Percentiles rank a stretch among this genome's conserved stretches.
Conservation (phyloP, 257 asterid genomes). For the Capsicum baccatum region DNA sequence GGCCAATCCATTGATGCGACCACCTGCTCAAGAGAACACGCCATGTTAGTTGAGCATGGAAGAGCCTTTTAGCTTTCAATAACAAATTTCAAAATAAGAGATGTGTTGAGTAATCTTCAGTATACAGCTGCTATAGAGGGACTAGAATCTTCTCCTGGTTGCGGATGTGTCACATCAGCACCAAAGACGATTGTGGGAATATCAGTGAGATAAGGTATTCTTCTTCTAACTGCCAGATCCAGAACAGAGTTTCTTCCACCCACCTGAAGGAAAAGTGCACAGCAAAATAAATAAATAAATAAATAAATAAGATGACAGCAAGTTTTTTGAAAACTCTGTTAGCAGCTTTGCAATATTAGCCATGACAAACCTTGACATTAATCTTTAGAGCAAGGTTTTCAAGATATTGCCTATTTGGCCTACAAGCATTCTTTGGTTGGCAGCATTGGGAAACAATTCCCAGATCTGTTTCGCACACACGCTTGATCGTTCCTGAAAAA, state of each 20-base stretch:
- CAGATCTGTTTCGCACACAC: conserved; percentile 77
- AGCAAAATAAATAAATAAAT: not conserved
- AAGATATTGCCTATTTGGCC: conserved; percentile 51
- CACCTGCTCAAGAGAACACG: conserved; percentile 52
- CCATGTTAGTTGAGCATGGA: not conserved
- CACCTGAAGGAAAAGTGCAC: conserved; percentile 48
- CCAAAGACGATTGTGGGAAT: conserved; percentile 77
- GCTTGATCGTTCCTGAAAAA: conserved; percentile 68
- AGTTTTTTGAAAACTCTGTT: not conserved
- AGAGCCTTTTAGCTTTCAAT: not conserved
- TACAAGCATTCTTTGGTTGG: conserved; percentile 48
- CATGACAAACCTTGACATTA: conserved; percentile 71
- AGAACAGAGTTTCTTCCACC: conserved; percentile 75
- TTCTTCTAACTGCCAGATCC: conserved; percentile 43
- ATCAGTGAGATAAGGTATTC: conserved; percentile 51
- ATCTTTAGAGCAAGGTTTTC: conserved; percentile 81
- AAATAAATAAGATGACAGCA: not conserved
- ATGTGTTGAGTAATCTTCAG: too few relatives aligned
- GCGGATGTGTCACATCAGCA: conserved; percentile 95
- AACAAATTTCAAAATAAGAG: not conserved
- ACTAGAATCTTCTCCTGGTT: conserved; percentile 79
- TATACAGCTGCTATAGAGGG: conserved; percentile 92
- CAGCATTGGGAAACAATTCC: conserved; percentile 94
- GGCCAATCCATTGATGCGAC: conserved; percentile 99
- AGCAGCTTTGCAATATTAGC: not conserved